Conservation (phyloP, 2,329 filamentous ascomycete genomes). For the Verticillium alfalfae region DNA sequence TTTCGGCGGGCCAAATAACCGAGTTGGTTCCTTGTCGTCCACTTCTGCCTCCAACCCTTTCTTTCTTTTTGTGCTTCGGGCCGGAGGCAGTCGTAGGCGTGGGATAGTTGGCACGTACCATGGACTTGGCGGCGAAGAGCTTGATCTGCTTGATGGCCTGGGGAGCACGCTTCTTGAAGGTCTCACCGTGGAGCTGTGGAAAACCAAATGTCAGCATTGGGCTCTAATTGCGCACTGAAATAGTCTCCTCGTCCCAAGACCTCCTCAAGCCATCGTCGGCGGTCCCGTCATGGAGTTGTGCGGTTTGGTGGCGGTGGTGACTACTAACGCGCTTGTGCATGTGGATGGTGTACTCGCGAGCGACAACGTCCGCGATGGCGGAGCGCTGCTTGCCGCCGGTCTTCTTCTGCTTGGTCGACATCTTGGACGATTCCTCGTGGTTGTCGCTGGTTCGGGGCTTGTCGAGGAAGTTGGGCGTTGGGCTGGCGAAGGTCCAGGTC, state of each 20-base stretch:
- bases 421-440: conserved; percentile 32
- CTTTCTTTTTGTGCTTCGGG: background rate
- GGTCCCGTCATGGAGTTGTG: background rate
- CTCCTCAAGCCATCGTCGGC: background rate
- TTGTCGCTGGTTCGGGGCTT: conserved; percentile 10
- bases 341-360: conserved; percentile 99
- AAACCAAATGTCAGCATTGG: conserved; percentile 24
- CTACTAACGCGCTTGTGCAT: conserved; percentile 75
- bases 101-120: conserved; percentile 64
- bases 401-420: conserved; percentile 64
- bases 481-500: conserved; percentile 1
- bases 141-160: conserved; percentile 99
- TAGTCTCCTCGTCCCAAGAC: background rate
- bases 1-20: background rate
- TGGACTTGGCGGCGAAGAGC: conserved; percentile 84
- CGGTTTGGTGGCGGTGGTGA: conserved; percentile 1
- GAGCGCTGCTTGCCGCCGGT: conserved; percentile 71
- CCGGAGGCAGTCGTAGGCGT: background rate
- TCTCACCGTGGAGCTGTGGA: conserved; percentile 83
- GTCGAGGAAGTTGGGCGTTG: conserved; percentile 10
- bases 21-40: background rate
- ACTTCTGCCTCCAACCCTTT: background rate
- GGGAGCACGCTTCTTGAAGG: conserved; percentile 99
- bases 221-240: background rate
- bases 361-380: conserved; percentile 98